Evolutionary conservation across 1,284 basidiomycete genomes (phyloP).

Genomic region (Cryptococcus sp.): DNA sequence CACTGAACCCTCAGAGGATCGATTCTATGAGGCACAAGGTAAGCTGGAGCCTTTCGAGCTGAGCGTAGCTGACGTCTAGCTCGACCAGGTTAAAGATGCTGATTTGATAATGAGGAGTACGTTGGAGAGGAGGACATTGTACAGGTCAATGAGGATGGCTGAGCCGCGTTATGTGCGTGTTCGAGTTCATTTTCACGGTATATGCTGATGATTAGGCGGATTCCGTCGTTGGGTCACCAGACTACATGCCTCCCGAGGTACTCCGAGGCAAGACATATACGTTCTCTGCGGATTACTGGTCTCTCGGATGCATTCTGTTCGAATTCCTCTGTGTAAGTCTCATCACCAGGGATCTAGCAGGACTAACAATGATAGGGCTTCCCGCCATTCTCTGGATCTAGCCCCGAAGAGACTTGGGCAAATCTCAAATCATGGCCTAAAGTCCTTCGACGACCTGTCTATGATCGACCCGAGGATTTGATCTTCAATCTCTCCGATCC

Average conservation of each 20-base stretch:
- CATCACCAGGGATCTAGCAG: constrained; percentile 18
- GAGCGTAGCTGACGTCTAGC: constrained; percentile 51
- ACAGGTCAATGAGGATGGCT: constrained; percentile 84
- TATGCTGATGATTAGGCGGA: constrained; percentile 58
- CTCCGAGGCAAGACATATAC: constrained; percentile 91
- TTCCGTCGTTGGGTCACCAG: constrained; percentile 96
- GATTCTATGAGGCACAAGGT: constrained; percentile 92
- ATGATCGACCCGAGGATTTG: constrained; percentile 91
- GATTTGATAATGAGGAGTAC: constrained; percentile 88
- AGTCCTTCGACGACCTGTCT: constrained; percentile 84
- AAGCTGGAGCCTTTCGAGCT: constrained; percentile 12
- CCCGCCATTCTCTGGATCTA: constrained; percentile 94
- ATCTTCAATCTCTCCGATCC: constrained; percentile 94
- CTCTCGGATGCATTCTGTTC: constrained; percentile 95
- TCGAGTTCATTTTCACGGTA: not conserved
- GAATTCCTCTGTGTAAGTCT: constrained; percentile 68
- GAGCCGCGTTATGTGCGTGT: constrained; percentile 69
- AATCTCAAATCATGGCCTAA: constrained; percentile 98
- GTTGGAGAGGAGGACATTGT: constrained; percentile 89
- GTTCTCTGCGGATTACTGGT: constrained; percentile 98
- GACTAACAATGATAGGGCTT: constrained; percentile 57
- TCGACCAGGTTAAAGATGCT: constrained; percentile 95
- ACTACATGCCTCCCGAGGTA: constrained; percentile 79
- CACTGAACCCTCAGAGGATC: constrained; percentile 90
- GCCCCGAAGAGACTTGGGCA: constrained; percentile 97